Base-by-base conservation (phyloP, 805 yeast species). In the Yarrowia divulgata region DNA sequence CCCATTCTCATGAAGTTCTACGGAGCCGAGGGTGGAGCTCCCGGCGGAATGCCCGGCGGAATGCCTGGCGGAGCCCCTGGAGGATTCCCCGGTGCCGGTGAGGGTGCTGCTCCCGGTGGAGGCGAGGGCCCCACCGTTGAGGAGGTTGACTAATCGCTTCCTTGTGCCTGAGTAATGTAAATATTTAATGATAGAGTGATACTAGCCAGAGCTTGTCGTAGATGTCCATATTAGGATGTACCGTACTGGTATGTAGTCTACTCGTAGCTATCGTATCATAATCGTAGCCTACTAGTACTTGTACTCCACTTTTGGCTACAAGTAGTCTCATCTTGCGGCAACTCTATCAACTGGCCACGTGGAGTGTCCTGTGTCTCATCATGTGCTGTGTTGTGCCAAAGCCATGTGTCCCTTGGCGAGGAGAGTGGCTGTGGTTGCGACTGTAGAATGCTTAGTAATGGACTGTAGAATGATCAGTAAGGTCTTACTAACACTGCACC, bases 1-100 rank as follows among this genome's bases (percentile, higher is more conserved):
- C 98, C 98, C 81, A 91, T 93, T 83, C 90, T 93, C 92, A 87
- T 92, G 81, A 92, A 93, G 87, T 92, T 95, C 87, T 94, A 94
- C 89, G 95, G 91, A 82, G 93, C 89, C 75, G 82, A 79, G 72
- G 97, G 93, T 81, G 97, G 93, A 81, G 81, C 77, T 71, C 81
- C 81, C 71, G 97, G 93, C 81, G 97, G 92, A 81, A 89, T 88
- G 74, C 88, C 90, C 77, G 90, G 85, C 74, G 92, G 86, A 76
- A 89, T 88, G 74, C 88, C 90, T 77, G 90, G 85, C 74, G 91
- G 85, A 75, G 84, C 83, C 73, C 90, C 89, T 76, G 93, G 92
- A 77, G 92, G 86, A 76, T 82, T 82, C 71, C 84, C 83, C 72
- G 88, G 88, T 77, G 89, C 83, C 70, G 86, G 85, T 72, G 88